A percentile compares a stretch with the other conserved stretches of the same genome.
Conservation (phyloP, 1,284 basidiomycete genomes). For the Uromyces viciae-fabae region DNA sequence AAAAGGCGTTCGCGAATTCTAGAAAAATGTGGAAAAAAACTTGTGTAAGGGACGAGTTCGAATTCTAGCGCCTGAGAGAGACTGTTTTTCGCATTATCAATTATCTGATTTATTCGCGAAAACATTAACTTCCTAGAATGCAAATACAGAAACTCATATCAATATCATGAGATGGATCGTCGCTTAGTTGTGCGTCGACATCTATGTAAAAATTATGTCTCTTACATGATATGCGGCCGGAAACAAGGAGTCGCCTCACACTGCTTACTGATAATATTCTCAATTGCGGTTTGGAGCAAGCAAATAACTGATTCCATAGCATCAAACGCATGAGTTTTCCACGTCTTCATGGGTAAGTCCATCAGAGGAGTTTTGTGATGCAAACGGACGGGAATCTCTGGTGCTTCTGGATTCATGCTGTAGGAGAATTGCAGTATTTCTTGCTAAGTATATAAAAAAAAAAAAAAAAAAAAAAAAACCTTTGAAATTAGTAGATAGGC, state of each 20-base stretch:
- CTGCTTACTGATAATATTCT: neutral
- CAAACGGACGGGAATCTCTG: neutral
- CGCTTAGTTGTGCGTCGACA: too few species aligned
- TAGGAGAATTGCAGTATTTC: too few species aligned
- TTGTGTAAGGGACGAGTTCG: conserved; percentile 6
- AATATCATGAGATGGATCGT: too few species aligned
- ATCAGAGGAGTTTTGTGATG: conserved; percentile 10
- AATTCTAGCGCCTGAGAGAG: neutral
- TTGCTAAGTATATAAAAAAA: too few species aligned
- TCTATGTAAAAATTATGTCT: neutral
- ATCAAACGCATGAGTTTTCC: conserved; percentile 2
- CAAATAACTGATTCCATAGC: neutral
- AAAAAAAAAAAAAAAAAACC: too few species aligned
- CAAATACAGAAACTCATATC: too few species aligned
- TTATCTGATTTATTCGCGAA: neutral
- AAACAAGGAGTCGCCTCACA: neutral
- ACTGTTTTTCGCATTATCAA: neutral
- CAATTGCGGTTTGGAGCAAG: neutral
- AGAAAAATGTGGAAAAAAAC: neutral
- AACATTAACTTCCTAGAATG: neutral
- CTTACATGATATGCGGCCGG: neutral
- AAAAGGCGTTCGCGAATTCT: neutral
- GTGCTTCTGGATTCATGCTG: neutral
- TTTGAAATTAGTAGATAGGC: too few species aligned
- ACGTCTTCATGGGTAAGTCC: neutral